phyloP scores from a whole-genome alignment of 768 basidiomycete genomes.

The Trametes cubensis region DNA sequence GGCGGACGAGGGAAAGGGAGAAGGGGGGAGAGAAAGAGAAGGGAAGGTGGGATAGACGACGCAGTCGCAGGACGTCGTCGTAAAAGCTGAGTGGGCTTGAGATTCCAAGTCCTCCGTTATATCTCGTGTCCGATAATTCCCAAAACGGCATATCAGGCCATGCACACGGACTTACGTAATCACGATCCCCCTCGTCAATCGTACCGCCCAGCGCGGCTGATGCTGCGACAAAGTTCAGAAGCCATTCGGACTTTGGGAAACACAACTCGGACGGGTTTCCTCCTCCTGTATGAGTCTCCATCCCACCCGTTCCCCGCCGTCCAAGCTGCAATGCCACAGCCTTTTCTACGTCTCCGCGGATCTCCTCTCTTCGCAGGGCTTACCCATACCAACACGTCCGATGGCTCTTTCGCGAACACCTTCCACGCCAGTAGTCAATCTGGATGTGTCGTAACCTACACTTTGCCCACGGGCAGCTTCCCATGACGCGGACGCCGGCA shows the following conservation, averaged over 20 bases:
- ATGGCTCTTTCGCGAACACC: neutral
- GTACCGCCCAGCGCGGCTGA: too few species aligned
- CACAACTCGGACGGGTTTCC: too few species aligned
- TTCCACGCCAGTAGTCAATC: constrained; percentile 1
- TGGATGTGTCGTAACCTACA: constrained; percentile 2
- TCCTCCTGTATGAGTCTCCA: too few species aligned
- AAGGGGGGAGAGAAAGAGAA: constrained; percentile 13
- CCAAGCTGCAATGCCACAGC: too few species aligned
- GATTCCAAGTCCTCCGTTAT: constrained; percentile 1
- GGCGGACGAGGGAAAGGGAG: constrained; percentile 14
- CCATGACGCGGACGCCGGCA: neutral
- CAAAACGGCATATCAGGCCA: constrained; percentile 14
- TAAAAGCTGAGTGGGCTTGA: constrained; percentile 1
- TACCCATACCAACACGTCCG: neutral
- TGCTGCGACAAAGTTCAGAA: neutral
- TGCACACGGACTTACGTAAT: constrained; percentile 11
- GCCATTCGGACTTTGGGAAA: too few species aligned
- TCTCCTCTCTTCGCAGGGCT: neutral
- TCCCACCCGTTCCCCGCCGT: too few species aligned
- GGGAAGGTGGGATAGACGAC: constrained; percentile 2
- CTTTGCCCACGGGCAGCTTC: constrained; percentile 1
- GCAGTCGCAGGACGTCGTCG: constrained; percentile 1
- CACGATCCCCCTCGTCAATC: neutral
- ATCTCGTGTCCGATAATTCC: constrained; percentile 10
- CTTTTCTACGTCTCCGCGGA: neutral